A percentile compares a stretch with the other conserved stretches of the same genome.
Conservation (phyloP, 352 stramenopile species). For the Pelagophyceae sp. region DNA sequence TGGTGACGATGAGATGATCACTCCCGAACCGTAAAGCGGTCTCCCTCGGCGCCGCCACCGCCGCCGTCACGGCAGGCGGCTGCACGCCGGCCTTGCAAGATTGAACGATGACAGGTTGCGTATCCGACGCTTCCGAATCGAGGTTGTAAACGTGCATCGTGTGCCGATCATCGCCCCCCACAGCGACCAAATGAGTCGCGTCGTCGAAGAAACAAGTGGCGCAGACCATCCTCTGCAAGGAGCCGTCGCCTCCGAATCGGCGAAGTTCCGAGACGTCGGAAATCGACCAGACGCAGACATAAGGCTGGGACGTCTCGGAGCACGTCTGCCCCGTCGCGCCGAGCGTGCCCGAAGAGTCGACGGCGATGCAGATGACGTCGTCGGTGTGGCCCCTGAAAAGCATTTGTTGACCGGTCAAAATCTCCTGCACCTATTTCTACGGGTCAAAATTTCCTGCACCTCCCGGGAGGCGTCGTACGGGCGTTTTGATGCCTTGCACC, state of each 20-base stretch:
- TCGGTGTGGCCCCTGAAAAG: conserved; percentile 60
- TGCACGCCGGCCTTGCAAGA: conserved; percentile 16
- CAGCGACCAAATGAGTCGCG: conserved; percentile 51
- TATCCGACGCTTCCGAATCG: neutral
- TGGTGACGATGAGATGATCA: conserved; percentile 4
- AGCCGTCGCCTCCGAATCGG: conserved; percentile 28
- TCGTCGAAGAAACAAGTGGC: conserved; percentile 56
- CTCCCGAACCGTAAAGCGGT: neutral
- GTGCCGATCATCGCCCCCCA: conserved; percentile 72
- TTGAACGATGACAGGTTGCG: neutral
- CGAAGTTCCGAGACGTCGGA: conserved; percentile 34
- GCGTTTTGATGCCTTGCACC: too few relatives aligned
- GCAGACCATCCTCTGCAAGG: conserved; percentile 62
- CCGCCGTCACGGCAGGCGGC: neutral
- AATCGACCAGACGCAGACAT: conserved; percentile 43
- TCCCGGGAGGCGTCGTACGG: too few relatives aligned
- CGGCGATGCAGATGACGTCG: conserved; percentile 60
- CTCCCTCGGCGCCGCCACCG: neutral
- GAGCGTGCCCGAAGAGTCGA: conserved; percentile 55
- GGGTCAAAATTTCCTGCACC: too few relatives aligned
- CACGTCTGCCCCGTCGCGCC: conserved; percentile 62
- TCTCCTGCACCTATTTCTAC: too few relatives aligned
- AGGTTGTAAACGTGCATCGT: conserved; percentile 44
- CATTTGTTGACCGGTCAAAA: conserved; percentile 46
- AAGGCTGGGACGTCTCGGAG: conserved; percentile 22